Evolutionary conservation across 2,329 filamentous ascomycete species (phyloP).

Genomic region (Huntiella decipiens): DNA sequence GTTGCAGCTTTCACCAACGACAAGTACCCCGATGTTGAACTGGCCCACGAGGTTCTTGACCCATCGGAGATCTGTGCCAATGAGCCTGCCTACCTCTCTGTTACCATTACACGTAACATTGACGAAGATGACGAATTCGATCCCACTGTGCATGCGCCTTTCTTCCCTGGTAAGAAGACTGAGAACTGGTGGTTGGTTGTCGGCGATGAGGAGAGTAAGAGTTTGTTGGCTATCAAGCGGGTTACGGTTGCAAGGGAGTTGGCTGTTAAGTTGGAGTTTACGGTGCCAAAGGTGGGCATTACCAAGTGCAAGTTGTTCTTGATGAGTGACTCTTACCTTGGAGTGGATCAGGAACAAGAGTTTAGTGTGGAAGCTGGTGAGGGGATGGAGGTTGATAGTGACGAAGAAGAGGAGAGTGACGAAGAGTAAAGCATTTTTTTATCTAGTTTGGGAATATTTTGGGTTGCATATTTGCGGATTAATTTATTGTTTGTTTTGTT

Average conservation of each 20-base stretch:
- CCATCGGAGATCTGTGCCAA: slow-evolving; percentile 63
- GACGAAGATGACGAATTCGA: slow-evolving; percentile 53
- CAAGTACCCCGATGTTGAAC: slow-evolving; percentile 86
- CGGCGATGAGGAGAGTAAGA: slow-evolving; percentile 77
- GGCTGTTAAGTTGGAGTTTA: slow-evolving; percentile 69
- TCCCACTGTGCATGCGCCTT: slow-evolving; percentile 77
- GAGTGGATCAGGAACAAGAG: slow-evolving; percentile 84
- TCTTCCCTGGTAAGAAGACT: slow-evolving; percentile 79
- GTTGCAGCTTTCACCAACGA: slow-evolving; percentile 92
- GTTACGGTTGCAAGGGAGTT: slow-evolving; percentile 68
- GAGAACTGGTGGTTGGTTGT: slow-evolving; percentile 99
- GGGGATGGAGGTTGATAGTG: slow-evolving; percentile 85
- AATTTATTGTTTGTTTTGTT: slow-evolving; percentile 1
- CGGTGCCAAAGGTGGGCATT: slow-evolving; percentile 64
- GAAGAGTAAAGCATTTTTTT: slow-evolving; percentile 21
- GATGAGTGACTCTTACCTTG: slow-evolving; percentile 94
- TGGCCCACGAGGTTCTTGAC: slow-evolving; percentile 75
- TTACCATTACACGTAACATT: slow-evolving; percentile 70
- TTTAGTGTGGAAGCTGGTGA: slow-evolving; percentile 77
- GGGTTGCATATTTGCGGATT: neutral
- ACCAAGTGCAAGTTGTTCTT: slow-evolving; percentile 81
- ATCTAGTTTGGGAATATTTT: neutral
- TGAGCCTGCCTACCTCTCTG: slow-evolving; percentile 60
- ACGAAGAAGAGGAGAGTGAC: slow-evolving; percentile 45
- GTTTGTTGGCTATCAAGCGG: slow-evolving; percentile 78